Evolutionary conservation across 371 early-diverging fungal species (phyloP).

Genomic region (Circinella minor): DNA sequence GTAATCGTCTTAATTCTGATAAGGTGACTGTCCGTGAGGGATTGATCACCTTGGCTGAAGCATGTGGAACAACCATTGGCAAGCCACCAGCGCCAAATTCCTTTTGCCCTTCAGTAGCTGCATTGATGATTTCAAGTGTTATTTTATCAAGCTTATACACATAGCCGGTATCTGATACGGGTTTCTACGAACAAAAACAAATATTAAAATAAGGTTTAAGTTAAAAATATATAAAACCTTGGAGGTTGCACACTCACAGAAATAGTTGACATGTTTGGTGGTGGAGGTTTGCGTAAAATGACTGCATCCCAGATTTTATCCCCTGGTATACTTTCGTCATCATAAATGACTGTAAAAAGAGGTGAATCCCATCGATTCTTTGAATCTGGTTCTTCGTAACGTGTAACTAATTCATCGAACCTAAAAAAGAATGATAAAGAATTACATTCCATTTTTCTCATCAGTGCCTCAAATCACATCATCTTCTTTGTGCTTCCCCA

Average conservation of each 20-base stretch:
- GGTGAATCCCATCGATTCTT: slow-evolving; percentile 96
- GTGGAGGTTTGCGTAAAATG: slow-evolving; percentile 74
- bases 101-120: slow-evolving; percentile 79
- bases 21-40: slow-evolving; percentile 79
- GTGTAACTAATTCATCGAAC: slow-evolving; percentile 83
- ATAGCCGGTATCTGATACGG: slow-evolving; percentile 88
- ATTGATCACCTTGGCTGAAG: slow-evolving; percentile 57
- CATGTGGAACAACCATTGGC: slow-evolving; percentile 67
- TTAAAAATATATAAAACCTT: background rate
- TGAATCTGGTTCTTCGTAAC: slow-evolving; percentile 96
- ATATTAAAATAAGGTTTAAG: slow-evolving; percentile 7
- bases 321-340: slow-evolving; percentile 64
- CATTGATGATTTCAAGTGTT: slow-evolving; percentile 81
- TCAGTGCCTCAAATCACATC: slow-evolving; percentile 7
- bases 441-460: background rate
- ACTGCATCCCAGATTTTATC: slow-evolving; percentile 82
- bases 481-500: background rate
- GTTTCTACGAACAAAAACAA: slow-evolving; percentile 57
- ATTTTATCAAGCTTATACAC: slow-evolving; percentile 87
- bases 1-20: slow-evolving; percentile 80
- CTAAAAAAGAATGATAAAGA: slow-evolving; percentile 27
- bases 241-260: slow-evolving; percentile 45
- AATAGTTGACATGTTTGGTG: slow-evolving; percentile 86
- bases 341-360: slow-evolving; percentile 82
- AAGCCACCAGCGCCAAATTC: slow-evolving; percentile 65